Evolutionary conservation across 345 rosid species (phyloP).

Genomic region (Hirschfeldia incana): DNA sequence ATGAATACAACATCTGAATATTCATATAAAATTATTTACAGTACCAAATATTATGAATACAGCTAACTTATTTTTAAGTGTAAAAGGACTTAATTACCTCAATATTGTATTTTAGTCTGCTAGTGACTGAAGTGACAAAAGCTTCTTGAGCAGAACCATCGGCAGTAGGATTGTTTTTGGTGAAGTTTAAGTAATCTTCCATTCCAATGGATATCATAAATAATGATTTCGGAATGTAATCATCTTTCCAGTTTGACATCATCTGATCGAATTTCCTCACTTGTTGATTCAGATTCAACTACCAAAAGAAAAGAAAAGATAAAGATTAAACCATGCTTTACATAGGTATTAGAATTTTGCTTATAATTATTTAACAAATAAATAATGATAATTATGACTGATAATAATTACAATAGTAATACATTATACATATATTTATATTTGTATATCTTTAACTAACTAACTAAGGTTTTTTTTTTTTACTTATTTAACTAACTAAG

Average conservation of each 20-base stretch:
- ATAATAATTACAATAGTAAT: neutral
- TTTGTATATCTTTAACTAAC: neutral
- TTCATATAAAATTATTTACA: neutral
- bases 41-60: neutral
- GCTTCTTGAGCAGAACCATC: conserved; percentile 32
- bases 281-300: conserved; percentile 31
- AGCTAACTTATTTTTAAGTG: neutral
- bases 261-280: conserved; percentile 7
- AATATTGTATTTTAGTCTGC: conserved; percentile 5
- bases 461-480: too few species aligned
- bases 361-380: neutral
- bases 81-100: conserved; percentile 4
- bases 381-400: neutral
- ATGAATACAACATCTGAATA: conserved; percentile 26
- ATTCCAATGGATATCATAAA: conserved; percentile 31
- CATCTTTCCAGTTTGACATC: conserved; percentile 24
- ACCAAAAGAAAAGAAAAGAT: neutral
- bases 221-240: neutral
- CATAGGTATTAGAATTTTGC: neutral
- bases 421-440: neutral
- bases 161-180: conserved; percentile 8
- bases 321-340: neutral
- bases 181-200: conserved; percentile 28
- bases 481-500: neutral
- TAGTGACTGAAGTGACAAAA: conserved; percentile 18